Evolutionary conservation across 108 stramenopile species (phyloP).

Genomic region (Stephanodiscus triporus): DNA sequence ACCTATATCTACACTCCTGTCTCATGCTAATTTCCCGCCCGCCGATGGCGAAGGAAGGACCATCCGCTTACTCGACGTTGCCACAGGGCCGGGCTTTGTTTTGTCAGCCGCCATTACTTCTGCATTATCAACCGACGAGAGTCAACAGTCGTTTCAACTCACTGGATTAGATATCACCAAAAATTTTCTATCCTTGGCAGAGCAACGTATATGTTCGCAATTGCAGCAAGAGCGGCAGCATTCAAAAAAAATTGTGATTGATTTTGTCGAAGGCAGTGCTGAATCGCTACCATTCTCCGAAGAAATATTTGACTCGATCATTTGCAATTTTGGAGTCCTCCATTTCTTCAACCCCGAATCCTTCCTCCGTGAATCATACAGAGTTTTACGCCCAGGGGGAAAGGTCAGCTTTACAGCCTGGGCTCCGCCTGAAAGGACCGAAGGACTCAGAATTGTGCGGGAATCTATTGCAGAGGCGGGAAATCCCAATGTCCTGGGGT

Average conservation of each 20-base stretch:
- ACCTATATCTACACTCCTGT: conserved; percentile 44
- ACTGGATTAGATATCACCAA: conserved; percentile 53
- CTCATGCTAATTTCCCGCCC: conserved; percentile 39
- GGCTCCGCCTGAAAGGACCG: conserved; percentile 44
- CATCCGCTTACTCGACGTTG: conserved; percentile 46
- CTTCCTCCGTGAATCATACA: conserved; percentile 46
- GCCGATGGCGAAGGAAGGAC: conserved; percentile 1
- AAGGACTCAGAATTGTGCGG: conserved; percentile 47
- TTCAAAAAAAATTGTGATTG: conserved; percentile 29
- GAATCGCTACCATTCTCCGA: conserved; percentile 45
- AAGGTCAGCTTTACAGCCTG: conserved; percentile 51
- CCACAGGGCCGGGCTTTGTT: conserved; percentile 50
- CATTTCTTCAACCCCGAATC: conserved; percentile 45
- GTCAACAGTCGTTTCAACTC: conserved; percentile 30
- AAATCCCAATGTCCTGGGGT: conserved; percentile 43
- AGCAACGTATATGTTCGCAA: conserved; percentile 40
- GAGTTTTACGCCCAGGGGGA: conserved; percentile 50
- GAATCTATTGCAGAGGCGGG: conserved; percentile 46
- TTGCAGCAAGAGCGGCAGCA: conserved; percentile 15
- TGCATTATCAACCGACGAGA: conserved; percentile 15
- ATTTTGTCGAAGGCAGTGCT: conserved; percentile 50
- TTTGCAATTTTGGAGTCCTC: conserved; percentile 52
- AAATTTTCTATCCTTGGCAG: conserved; percentile 48
- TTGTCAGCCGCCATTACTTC: conserved; percentile 34
- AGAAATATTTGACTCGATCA: conserved; percentile 45